Base-by-base conservation (phyloP, 257 asterid genomes). In the Rauvolfia tetraphylla region DNA sequence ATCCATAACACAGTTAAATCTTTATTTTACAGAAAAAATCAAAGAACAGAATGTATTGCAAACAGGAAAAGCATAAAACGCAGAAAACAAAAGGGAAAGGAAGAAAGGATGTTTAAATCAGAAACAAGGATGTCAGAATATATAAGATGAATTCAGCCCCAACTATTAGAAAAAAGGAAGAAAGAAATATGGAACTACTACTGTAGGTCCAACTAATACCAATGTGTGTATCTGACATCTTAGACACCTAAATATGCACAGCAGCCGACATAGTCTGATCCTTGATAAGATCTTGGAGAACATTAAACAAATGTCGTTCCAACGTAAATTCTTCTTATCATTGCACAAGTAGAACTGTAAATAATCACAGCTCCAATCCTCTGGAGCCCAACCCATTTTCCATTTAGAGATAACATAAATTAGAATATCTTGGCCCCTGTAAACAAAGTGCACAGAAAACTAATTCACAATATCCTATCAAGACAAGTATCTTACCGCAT, bases 401-500 rank as follows among this genome's bases (percentile, higher is more conserved):
- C 42, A 20, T 12, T 62, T 56, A 59, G 18, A 1, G 44, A 46
- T 41, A 39, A 31, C 18, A 36, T 33, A 53, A 78, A 17, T 49
- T n/a, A 59, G 33, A 71, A 41, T 59, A 33, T 7, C 29, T 68
- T 58, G 59, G 42, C 68, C 73, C 12, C 13, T 31, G 54, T 57
- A 15, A 39, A 44, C 17, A 42, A 71, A 71, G 39, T 20, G 72
- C 33, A 54, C 41, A 34, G 22, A 31, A 65, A 29, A 46, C 4
- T 34, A 56, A 38, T 48, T 38, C 75, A 56, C 27, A 2, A 17
- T 3, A 22, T 22, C 20, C 39, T 61, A 61, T 33, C 53, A 23
- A 49, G 17, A 78, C 36, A 69, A 27, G 75, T 70, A 70, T 73
- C 87, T 44, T 89, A 94, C 98, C 90, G 58, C 81, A 79, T 83